Evolutionary conservation across 2,329 filamentous ascomycete genomes (phyloP), one percentile per base, ranked within the genome.

Genomic region (Coleophoma eucalyptorum): DNA sequence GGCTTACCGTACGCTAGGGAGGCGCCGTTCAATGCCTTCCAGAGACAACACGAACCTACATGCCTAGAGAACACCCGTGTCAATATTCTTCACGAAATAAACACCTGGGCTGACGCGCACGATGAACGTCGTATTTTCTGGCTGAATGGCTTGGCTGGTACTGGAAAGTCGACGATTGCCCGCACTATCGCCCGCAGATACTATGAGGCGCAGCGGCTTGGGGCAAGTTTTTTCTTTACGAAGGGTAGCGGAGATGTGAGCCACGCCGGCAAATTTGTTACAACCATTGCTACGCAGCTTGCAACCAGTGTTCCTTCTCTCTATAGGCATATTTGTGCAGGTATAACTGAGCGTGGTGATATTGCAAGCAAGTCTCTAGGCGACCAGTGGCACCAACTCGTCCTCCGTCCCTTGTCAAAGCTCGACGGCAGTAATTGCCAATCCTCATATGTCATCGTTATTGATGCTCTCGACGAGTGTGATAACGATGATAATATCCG

Each of bases 311-410:
- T 52, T 48, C 47, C 50, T 5, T 31, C 43, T 32, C 16, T 53
- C 13, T 21, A 32, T 19, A 8, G 18, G 1, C 16, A 55, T 32
- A 49, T 55, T 40, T 46, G 19, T 38, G 48, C 52, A 3, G 52
- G 47, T 42, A 20, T 53, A 20, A 43, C 2, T 3, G 16, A 55
- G 18, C 43, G 40, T 1, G 41, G 35, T 20, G 54, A 53, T 41
- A 53, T 56, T 50, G 43, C 41, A n/a, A 46, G 19, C 26, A 38
- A 31, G 32, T 49, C 47, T 10, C 48, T 78, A 72, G 19, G 74
- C 54, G 13, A 73, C 71, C 68, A 74, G 71, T 8, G 64, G 67
- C 16, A 74, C 61, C 40, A 76, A 58, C 55, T 77, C 71, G 49
- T 75, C 65, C 2, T 67, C 54, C 7, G 65, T 69, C 8, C 77